Base-by-base conservation (phyloP, 1,284 basidiomycete genomes). In the Tremellales sp. region DNA sequence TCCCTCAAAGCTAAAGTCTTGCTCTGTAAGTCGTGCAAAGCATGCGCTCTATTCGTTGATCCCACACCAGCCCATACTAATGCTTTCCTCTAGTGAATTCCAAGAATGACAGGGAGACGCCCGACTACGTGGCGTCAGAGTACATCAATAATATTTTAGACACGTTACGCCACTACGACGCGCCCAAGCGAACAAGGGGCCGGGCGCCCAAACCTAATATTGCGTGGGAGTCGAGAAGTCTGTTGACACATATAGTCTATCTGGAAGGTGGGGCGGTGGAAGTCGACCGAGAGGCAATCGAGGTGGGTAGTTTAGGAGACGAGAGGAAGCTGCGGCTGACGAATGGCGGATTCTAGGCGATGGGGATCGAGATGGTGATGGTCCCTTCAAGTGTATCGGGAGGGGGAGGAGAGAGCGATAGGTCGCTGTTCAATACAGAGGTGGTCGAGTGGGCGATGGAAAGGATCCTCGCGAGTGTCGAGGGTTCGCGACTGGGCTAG, bases 21-120 rank as follows among this genome's bases (percentile, higher is more conserved):
- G 25, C 77, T 98, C 1, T 72, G 87, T 90, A 60, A 72, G 84
- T 71, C 7, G 3, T 1, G n/a, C n/a, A n/a, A n/a, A n/a, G n/a
- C n/a, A n/a, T n/a, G n/a, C n/a, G n/a, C n/a, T n/a, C n/a, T 16
- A 22, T 4, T 34, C 32, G 24, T 16, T 16, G 24, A 9, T 39
- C 7, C 40, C 43, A 34, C 16, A 24, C 19, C 22, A 13, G 14
- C 22, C 33, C 37, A 10, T 36, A 18, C 19, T 26, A 12, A 43
- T 27, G 8, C 29, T 13, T 31, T 31, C 39, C 19, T 24, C 12
- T 28, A 92, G 89, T 98, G 47, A 98, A 97, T 66, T 78, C 83
- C 13, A 79, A 78, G 51, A 92, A 92, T 57, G 94, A 98, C 66
- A 79, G 94, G 48, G 94, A 98, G 70, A 97, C 93, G 0, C 78